phyloP scores from a whole-genome alignment of 345 rosid species.

The Eucalyptus tenuipes region DNA sequence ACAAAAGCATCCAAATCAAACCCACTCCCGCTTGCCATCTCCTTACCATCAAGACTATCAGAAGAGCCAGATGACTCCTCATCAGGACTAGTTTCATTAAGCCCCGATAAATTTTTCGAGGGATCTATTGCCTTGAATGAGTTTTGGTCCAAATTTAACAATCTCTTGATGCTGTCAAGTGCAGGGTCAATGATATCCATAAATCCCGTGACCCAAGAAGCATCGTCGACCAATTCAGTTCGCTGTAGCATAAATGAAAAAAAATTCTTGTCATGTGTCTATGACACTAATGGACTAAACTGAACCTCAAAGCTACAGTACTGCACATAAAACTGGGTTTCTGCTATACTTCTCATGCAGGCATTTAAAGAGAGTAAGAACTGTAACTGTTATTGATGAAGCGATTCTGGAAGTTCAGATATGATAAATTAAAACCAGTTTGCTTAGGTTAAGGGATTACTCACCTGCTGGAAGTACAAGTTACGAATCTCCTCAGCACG shows the following conservation, averaged over 20 bases:
- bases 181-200: slow-evolving; percentile 85
- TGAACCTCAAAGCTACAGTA: background rate
- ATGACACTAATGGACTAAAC: background rate
- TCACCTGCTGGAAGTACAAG: slow-evolving; percentile 92
- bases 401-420: background rate
- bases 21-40: slow-evolving; percentile 12
- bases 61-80: slow-evolving; percentile 2
- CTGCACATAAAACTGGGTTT: background rate
- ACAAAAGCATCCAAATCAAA: slow-evolving; percentile 62
- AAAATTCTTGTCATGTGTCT: background rate
- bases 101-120: slow-evolving; percentile 3
- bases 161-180: slow-evolving; percentile 74
- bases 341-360: background rate
- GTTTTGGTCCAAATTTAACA: slow-evolving; percentile 58
- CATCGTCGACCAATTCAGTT: slow-evolving; percentile 86
- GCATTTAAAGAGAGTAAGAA: background rate
- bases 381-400: background rate
- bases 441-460: background rate
- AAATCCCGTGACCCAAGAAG: slow-evolving; percentile 86
- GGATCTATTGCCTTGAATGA: slow-evolving; percentile 14
- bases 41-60: slow-evolving; percentile 10
- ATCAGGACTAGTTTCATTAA: slow-evolving; percentile 1
- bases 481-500: slow-evolving; percentile 95
- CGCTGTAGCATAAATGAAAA: slow-evolving; percentile 31
- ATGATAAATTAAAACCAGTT: background rate